Evolutionary conservation across 345 rosid genomes (phyloP).

Genomic region (Camelina sativa): DNA sequence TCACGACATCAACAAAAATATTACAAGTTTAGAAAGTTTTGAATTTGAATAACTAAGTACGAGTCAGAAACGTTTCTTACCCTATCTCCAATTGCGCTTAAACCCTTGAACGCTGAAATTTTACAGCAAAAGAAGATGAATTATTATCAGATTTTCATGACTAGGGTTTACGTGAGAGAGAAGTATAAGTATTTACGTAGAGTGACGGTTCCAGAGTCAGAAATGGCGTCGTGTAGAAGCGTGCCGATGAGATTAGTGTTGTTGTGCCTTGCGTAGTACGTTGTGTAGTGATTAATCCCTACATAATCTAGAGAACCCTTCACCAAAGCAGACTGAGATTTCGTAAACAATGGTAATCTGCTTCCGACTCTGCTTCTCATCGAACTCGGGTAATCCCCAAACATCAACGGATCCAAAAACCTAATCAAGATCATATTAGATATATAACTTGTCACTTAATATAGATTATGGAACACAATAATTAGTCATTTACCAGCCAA

Average conservation of each 20-base stretch:
- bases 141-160: neutral
- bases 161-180: neutral
- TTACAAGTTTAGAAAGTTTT: neutral
- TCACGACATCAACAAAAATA: slow-evolving; percentile 9
- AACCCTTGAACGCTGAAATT: slow-evolving; percentile 63
- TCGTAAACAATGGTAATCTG: slow-evolving; percentile 73
- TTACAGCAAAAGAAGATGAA: neutral
- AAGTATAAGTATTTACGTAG: slow-evolving; percentile 50
- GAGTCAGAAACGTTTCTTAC: slow-evolving; percentile 45
- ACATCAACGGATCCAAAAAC: slow-evolving; percentile 86
- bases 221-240: slow-evolving; percentile 65
- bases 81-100: slow-evolving; percentile 70
- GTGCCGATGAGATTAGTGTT: slow-evolving; percentile 41
- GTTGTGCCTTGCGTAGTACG: slow-evolving; percentile 64
- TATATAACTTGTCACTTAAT: neutral
- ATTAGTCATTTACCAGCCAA: slow-evolving; percentile 69
- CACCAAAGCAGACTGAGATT: slow-evolving; percentile 57
- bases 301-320: slow-evolving; percentile 92
- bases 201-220: slow-evolving; percentile 84
- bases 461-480: neutral
- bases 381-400: slow-evolving; percentile 89
- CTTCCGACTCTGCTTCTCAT: slow-evolving; percentile 78
- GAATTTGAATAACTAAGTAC: neutral
- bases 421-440: slow-evolving; percentile 40
- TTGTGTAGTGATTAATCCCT: slow-evolving; percentile 95